Conservation (phyloP, 768 basidiomycete genomes). For the Hypsizygus marmoreus region DNA sequence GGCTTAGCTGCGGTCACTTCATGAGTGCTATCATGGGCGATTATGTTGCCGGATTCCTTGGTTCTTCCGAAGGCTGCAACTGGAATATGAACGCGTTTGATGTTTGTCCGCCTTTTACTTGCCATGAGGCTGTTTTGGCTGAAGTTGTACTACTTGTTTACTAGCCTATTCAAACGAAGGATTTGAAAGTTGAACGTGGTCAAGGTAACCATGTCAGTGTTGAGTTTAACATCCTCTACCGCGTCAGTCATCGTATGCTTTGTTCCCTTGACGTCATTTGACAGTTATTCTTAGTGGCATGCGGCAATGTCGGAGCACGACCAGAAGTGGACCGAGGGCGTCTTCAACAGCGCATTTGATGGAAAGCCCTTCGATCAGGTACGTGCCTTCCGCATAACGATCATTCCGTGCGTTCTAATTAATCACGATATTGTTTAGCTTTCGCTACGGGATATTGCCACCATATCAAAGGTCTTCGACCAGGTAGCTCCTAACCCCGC, state of each 20-base stretch:
- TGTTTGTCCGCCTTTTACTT: constrained; percentile 20
- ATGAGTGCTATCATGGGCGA: constrained; percentile 57
- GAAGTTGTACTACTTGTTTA: not conserved
- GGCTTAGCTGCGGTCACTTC: constrained; percentile 54
- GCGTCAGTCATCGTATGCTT: constrained; percentile 25
- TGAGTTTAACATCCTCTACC: constrained; percentile 63
- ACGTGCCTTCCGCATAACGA: not conserved
- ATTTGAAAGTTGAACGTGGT: constrained; percentile 45
- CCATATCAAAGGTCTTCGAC: constrained; percentile 19
- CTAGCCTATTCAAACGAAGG: constrained; percentile 37
- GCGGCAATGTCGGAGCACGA: constrained; percentile 51
- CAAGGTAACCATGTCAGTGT: constrained; percentile 67
- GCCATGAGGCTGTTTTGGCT: not conserved
- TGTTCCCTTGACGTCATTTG: not conserved
- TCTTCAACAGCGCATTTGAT: constrained; percentile 43
- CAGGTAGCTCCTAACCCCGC: constrained; percentile 23
- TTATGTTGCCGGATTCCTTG: constrained; percentile 61
- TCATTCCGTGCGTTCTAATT: not conserved
- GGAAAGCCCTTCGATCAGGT: constrained; percentile 40
- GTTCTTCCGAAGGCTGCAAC: constrained; percentile 50
- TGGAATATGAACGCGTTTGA: constrained; percentile 50
- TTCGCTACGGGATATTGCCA: constrained; percentile 24
- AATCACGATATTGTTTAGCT: constrained; percentile 24
- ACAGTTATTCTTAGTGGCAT: constrained; percentile 50
- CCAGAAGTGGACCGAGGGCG: constrained; percentile 49